Base-by-base conservation (phyloP, 2,329 filamentous ascomycete genomes). In the Pestalotiopsis sp. region DNA sequence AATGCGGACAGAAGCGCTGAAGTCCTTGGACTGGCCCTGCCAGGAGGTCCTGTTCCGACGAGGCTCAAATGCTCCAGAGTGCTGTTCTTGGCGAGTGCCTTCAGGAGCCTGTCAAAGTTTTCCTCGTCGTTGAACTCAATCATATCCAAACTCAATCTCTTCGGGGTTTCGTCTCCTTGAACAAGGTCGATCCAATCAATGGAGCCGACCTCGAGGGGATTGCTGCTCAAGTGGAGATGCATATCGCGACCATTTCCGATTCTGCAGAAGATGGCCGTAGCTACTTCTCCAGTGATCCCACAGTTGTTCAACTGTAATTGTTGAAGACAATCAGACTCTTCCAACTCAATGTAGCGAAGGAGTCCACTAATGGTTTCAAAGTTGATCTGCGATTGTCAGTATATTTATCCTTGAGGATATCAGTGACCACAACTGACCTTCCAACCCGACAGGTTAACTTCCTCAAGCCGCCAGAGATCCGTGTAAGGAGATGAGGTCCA, bases 381-480 rank as follows among this genome's bases (percentile, higher is more conserved):
- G 66, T 87, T 87, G 45, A 87, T 76, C 84, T 86, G 14, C 3
- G 23, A 27, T 12, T 27, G 64, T 75, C 65, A 74, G 65, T 60
- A 64, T 5, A 2, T 41, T 25, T 17, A 59, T 31, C 4, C n/a
- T 27, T 25, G 13, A 4, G 4, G 12, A 41, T 7, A 27, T 58
- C 65, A 49, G 55, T 20, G 2, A 13, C 1, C 62, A 31, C 12
- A 25, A 72, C 80, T 71, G 75, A 87, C 84, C 78, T 84, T 83
- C 76, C 86, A 88, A 4, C 84, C 83, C 2, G 87, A 88, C 36
- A 89, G 76, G 70, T 89, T 83, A 17, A 89, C 76, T 68, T 87
- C 85, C 72, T 87, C 83, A 27, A 89, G 78, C n/a, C 78, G 78
- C 80, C 84, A 85, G 11, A 73, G 69, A 60, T 74, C 71, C 20